Evolutionary conservation across 164 flowering plant genomes (phyloP), one percentile per base, ranked within the genome.

Genomic region (Echeveria elegans): DNA sequence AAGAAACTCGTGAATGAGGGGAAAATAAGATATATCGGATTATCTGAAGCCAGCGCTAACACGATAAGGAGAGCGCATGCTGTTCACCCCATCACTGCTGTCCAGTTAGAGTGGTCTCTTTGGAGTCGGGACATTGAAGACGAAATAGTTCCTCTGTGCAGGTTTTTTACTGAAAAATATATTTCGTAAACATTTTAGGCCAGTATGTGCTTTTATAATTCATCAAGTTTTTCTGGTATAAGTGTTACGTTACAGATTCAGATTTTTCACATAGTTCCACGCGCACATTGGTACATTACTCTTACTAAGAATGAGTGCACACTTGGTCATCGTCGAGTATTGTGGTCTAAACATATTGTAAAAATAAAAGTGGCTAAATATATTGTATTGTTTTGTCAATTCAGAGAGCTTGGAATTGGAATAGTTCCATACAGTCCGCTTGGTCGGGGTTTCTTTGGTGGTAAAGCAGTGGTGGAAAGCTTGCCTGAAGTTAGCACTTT

Each of bases 371-470:
- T 59, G 28, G 34, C 4, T 12, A 8, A 23, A 15, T 21, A 4
- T 6, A 34, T 59, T n/a, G 34, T 19, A 26, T 59, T 38, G 16
- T 37, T 11, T 26, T 36, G 34, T 18, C 4, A 11, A 30, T 40
- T 24, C 70, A 81, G 85, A 56, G 85, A 81, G 69, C 79, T 81
- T 40, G 84, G 84, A 1, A 78, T 81, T 72, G 81, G 78, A 16
- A 73, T 81, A 12, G 81, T 81, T 41, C 64, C 82, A 30, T 81
- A 79, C 71, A 72, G 82, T 47, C 85, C 82, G 56, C 80, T 81
- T 38, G 85, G 85, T 43, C 74, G 70, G 11, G 82, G 85, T 6
- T 73, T 82, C 73, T 82, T 82, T 71, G 85, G 67, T 45, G 82
- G 85, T 23, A 81, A 74, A 68, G 80, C 77, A 34, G 74, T 64